Evolutionary conservation across 2,329 filamentous ascomycete species (phyloP), one percentile per base, ranked within the genome.

Genomic region (Stemphylium beticola): DNA sequence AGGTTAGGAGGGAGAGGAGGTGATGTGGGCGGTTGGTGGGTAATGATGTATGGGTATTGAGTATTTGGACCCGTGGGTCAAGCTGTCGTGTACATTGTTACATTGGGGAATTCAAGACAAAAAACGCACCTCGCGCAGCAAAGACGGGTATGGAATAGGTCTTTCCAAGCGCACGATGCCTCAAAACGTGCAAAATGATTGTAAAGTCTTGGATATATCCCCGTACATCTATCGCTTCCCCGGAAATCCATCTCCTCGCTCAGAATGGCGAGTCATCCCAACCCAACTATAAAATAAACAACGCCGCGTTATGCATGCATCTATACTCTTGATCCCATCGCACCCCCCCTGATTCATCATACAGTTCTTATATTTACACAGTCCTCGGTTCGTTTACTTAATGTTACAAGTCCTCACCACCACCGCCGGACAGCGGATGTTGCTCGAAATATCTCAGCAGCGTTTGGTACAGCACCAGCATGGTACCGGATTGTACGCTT

Each of bases 391-490:
- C 6, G 22, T 20, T 32, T 15, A 34, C n/a, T 8, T 42, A 22
- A n/a, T 18, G 5, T 61, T 60, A 68, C 58, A 61, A 54, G 33
- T 66, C 63, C 11, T 58, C 57, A 9, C 33, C 42, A 22, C 44
- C 52, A 17, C 36, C 39, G 22, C 42, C 14, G 10, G 46, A 32
- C 4, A 80, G 67, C 14, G 78, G 77, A 65, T 81, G 77, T n/a
- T 76, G 64, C 55, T 93, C 89, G 62, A 98, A 83, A 76, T 88
- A 86, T 68, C 89, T 87, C 71, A 98, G 78, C 51, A 98, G 81
- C 56, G 88, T 89, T 78, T 98, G 93, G 76, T 98, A 98, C 74
- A 97, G 81, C 66, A 98, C 93, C 72, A 98, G 81, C 93, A 98
- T 98, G 62, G 92, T 96, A 37, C 93, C 91, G 70, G 91, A 96